Percentiles rank a stretch among this genome's conserved stretches.
Conservation (phyloP, 805 yeast genomes). For the Barnettozyma siamensis region DNA sequence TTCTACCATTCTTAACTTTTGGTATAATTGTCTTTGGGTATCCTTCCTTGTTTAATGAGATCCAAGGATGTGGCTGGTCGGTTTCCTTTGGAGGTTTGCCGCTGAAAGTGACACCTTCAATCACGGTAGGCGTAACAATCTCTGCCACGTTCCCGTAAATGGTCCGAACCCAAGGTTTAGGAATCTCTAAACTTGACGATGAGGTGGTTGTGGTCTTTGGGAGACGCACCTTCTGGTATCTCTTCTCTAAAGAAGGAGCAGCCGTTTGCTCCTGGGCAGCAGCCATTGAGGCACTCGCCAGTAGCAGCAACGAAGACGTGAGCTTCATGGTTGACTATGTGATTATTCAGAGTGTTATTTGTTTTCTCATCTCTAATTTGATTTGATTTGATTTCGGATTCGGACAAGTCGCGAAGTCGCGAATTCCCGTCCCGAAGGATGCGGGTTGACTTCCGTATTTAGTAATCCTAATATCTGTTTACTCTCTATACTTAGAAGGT, state of each 20-base stretch:
- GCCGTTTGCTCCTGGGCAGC: neutral
- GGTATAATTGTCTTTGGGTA: conserved; percentile 76
- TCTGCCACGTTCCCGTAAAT: conserved; percentile 50
- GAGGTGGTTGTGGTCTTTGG: conserved; percentile 30
- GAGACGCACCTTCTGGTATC: conserved; percentile 27
- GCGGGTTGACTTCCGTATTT: neutral
- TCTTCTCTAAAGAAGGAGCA: conserved; percentile 15
- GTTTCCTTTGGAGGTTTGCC: conserved; percentile 43
- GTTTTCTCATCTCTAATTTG: neutral
- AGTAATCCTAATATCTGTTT: neutral
- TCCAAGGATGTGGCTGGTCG: conserved; percentile 74
- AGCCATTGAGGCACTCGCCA: neutral
- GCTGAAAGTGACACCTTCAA: conserved; percentile 49
- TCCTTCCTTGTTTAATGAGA: conserved; percentile 71
- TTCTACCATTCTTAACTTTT: conserved; percentile 63
- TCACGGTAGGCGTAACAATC: conserved; percentile 64
- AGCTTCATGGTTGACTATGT: neutral
- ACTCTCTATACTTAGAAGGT: no score
- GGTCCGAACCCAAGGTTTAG: conserved; percentile 70
- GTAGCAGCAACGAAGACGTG: neutral
- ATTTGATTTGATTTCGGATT: neutral
- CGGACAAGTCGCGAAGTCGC: neutral
- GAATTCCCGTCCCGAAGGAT: neutral
- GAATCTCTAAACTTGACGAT: conserved; percentile 31
- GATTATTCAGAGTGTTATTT: no score